Percentiles rank a stretch among this genome's conserved stretches.
Evolutionary conservation across 345 rosid species (phyloP).

Genomic region (Pistacia vera): DNA sequence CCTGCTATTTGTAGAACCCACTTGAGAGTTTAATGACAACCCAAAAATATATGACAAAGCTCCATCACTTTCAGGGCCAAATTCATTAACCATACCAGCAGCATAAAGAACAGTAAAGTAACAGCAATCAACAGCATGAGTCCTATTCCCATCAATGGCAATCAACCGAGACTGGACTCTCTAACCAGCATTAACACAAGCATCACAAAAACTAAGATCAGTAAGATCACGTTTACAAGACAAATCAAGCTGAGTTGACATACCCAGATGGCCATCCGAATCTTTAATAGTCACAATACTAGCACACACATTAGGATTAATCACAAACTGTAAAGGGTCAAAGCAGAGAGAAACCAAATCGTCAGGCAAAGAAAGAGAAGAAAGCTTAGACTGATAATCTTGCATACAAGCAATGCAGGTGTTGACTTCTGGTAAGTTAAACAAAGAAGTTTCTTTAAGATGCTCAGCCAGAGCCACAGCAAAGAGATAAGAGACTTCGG

Average conservation of each 20-base stretch:
- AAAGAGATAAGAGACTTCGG: constrained; percentile 43
- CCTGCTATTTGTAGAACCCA: constrained; percentile 28
- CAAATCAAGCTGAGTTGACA: constrained; percentile 51
- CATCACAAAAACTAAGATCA: constrained; percentile 55
- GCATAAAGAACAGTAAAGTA: constrained; percentile 69
- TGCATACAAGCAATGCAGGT: constrained; percentile 64
- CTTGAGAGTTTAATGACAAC: constrained; percentile 38
- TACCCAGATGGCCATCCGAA: constrained; percentile 60
- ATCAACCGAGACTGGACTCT: constrained; percentile 44
- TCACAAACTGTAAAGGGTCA: constrained; percentile 56
- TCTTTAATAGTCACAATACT: constrained; percentile 47
- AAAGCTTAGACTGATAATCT: constrained; percentile 56
- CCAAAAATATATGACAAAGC: constrained; percentile 57
- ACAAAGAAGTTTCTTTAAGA: constrained; percentile 61
- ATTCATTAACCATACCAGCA: constrained; percentile 70
- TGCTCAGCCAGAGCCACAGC: constrained; percentile 59
- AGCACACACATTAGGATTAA: constrained; percentile 51
- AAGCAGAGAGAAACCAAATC: constrained; percentile 58
- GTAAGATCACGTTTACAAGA: constrained; percentile 66
- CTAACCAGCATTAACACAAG: constrained; percentile 63
- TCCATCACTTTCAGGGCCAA: constrained; percentile 81
- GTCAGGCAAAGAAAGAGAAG: constrained; percentile 47
- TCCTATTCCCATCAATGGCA: constrained; percentile 51
- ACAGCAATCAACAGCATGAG: constrained; percentile 52
- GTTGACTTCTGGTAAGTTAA: constrained; percentile 55